phyloP scores from a whole-genome alignment of 805 yeast genomes.

The Metschnikowia matae region DNA sequence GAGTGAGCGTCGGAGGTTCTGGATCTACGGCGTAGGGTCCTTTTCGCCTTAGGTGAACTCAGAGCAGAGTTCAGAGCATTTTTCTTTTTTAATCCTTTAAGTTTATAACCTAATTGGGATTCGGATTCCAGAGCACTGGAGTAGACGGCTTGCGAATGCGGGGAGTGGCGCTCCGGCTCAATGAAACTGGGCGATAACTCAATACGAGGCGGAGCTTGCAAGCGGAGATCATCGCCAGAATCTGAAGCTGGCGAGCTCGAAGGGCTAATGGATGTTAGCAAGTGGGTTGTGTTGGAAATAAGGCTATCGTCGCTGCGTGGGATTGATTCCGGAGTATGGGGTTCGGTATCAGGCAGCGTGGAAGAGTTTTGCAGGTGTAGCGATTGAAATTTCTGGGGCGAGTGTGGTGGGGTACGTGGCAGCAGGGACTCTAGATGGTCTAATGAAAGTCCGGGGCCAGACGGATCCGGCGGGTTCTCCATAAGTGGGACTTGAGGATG shows the following conservation, averaged over 20 bases:
- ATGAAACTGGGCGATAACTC: neutral
- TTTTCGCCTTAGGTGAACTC: constrained; percentile 7
- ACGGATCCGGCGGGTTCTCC: neutral
- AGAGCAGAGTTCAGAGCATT: constrained; percentile 2
- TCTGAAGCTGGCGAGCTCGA: neutral
- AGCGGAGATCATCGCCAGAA: neutral
- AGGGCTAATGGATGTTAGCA: neutral
- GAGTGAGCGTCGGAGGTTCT: constrained; percentile 15
- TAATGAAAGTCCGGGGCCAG: neutral
- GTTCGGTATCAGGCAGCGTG: neutral
- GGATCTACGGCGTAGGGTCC: constrained; percentile 13
- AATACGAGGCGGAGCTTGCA: neutral
- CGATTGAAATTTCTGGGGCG: neutral
- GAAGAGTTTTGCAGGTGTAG: neutral
- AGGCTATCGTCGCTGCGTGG: constrained; percentile 2
- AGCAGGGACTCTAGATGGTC: neutral
- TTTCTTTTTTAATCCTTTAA: constrained; percentile 6
- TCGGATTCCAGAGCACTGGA: constrained; percentile 20
- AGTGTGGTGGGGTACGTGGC: neutral
- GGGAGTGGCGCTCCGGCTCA: neutral
- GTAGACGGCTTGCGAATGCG: constrained; percentile 9
- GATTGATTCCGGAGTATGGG: constrained; percentile 1
- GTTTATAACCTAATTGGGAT: constrained; percentile 7
- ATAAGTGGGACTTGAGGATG: neutral
- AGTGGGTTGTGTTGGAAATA: neutral